Conservation (phyloP, 768 basidiomycete genomes). For the Lentinula edodes region DNA sequence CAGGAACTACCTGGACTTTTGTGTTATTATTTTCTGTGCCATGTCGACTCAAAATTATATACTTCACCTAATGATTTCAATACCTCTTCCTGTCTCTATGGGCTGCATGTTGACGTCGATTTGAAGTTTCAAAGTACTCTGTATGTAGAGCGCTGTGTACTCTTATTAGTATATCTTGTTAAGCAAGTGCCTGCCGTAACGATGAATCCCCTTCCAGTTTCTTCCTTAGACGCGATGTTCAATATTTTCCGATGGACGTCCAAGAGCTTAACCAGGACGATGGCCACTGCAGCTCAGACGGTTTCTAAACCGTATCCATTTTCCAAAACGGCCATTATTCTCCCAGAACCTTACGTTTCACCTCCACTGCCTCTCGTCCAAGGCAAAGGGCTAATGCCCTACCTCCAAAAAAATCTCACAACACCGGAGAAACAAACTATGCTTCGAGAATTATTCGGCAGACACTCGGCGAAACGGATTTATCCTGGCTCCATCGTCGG, state of each 20-base stretch:
- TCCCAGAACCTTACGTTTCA: conserved; percentile 35
- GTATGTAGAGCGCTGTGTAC: no score
- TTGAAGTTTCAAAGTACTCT: background rate
- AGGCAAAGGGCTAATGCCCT: conserved; percentile 77
- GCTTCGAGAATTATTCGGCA: conserved; percentile 65
- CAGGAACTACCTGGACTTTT: background rate
- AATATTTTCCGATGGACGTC: conserved; percentile 29
- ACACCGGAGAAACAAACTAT: conserved; percentile 66
- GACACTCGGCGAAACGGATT: conserved; percentile 61
- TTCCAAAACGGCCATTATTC: conserved; percentile 60
- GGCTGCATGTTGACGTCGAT: background rate
- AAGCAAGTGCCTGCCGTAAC: background rate
- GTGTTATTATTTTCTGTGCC: background rate
- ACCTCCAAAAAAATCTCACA: conserved; percentile 60
- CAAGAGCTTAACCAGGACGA: conserved; percentile 19
- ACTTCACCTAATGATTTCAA: background rate
- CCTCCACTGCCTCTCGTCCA: conserved; percentile 33
- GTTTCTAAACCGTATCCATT: conserved; percentile 54
- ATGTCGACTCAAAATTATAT: background rate
- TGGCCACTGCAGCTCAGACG: conserved; percentile 37
- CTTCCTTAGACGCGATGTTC: conserved; percentile 22
- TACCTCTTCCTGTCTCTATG: background rate
- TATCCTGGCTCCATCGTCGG: conserved; percentile 83
- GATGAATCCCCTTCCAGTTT: background rate
- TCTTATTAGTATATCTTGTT: no score